Evolutionary conservation across 768 basidiomycete genomes (phyloP), one percentile per base, ranked within the genome.

Genomic region (Thelephora aurantiotincta): DNA sequence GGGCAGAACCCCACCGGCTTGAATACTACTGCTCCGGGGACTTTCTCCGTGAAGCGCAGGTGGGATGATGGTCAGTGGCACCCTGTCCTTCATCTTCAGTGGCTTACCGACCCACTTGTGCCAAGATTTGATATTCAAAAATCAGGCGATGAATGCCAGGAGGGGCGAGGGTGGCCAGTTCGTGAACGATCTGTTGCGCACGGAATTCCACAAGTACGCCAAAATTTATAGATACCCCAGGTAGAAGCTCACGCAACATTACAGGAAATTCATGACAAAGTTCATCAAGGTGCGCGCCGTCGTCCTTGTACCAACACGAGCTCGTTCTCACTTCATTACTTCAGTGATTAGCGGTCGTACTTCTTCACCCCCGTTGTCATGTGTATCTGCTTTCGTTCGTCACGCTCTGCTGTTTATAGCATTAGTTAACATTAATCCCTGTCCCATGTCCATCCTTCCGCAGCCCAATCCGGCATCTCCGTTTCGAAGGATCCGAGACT

Each of bases 121-220:
- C 6, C 19, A n/a, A 91, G 91, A 99, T 63, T 70, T 96, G 47
- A 92, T 98, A 58, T 98, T 98, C 78, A 98, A 97, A 69, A 97
- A 98, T 62, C 96, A 99, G 64, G 89, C 96, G 0, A 80, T 80
- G 65, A 75, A 72, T 30, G 61, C 71, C 43, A 73, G 68, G 49
- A 74, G 80, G 47, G 80, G 80, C 53, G 71, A 73, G 46, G 72
- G 68, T 59, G 80, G 82, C 11, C 81, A 85, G 49, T 98, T 98
- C 59, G 91, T 98, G 52, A 98, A 99, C 60, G 96, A 98, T 64
- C 70, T 97, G 44, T 65, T 98, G 51, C 74, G 94, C 60, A 93
- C 91, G 45, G 87, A 92, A 59, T 94, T 93, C 61, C 90, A 93
- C 69, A 88, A 81, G 87, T 89, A 50, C 50, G 83, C 45, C n/a